These are phyloP conservation scores for Aspergillus intermedius DNA, from an alignment of 2,329 filamentous ascomycete species.

Conservation along the genomic window DNA sequence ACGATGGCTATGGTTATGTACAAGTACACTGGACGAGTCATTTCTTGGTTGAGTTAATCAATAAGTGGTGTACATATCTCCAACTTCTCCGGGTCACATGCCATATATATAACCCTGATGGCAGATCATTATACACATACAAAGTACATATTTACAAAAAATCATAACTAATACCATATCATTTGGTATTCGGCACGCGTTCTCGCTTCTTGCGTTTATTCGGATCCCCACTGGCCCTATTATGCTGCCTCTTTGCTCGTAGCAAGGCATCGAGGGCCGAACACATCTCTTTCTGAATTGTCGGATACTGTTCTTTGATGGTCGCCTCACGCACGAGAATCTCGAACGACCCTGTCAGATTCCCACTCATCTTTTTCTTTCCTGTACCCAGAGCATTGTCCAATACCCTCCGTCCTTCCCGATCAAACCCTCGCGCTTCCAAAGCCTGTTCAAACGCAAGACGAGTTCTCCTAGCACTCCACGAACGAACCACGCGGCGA, in stretches of 20 bases:
- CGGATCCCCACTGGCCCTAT: too few relatives aligned
- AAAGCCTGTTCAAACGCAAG: conserved; percentile 43
- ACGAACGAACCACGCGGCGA: conserved; percentile 43
- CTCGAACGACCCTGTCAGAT: conserved; percentile 33
- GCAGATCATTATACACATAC: not conserved
- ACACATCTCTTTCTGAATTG: conserved; percentile 13
- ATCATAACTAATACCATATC: not conserved
- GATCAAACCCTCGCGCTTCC: conserved; percentile 40
- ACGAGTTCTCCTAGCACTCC: conserved; percentile 38
- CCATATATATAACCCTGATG: too few relatives aligned
- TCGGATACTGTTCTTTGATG: conserved; percentile 8
- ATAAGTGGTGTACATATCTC: too few relatives aligned
- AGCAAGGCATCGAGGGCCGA: conserved; percentile 10
- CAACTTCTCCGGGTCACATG: too few relatives aligned
- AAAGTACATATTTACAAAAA: not conserved
- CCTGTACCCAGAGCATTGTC: conserved; percentile 2
- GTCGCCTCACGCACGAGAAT: conserved; percentile 16
- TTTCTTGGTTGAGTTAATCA: too few relatives aligned
- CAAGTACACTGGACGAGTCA: too few relatives aligned
- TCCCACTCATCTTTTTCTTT: conserved; percentile 1
- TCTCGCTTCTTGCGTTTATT: too few relatives aligned
- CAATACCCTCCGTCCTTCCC: conserved; percentile 19
- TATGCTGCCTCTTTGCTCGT: not conserved
- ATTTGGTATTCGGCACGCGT: not conserved
- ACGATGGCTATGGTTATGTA: not conserved